These are phyloP conservation scores for Aureobasidium sp. DNA, from an alignment of 2,329 filamentous ascomycete genomes.

Conservation along the genomic window DNA sequence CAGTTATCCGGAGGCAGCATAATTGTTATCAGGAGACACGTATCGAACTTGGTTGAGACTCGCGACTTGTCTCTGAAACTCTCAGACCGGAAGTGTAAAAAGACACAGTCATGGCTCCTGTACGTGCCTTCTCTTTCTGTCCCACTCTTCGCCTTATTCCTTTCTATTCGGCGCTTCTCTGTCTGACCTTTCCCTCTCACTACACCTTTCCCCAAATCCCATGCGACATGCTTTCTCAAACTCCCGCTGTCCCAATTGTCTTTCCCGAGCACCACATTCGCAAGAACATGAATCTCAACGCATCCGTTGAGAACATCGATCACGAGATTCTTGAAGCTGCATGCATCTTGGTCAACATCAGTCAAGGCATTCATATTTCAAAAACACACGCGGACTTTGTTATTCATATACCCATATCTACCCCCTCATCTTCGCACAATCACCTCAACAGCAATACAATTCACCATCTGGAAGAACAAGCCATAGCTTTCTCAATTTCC, in stretches of 20 bases:
- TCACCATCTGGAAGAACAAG: neutral
- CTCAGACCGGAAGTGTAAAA: neutral
- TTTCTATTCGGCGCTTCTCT: constrained; percentile 8
- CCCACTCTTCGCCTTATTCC: constrained; percentile 12
- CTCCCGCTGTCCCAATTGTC: neutral
- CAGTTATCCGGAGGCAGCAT: neutral
- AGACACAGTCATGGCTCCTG: constrained; percentile 14
- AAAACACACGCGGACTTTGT: neutral
- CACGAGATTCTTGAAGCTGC: constrained; percentile 7
- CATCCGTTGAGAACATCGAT: neutral
- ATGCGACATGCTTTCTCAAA: neutral
- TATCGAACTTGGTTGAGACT: neutral
- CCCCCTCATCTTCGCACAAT: neutral
- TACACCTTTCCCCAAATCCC: neutral
- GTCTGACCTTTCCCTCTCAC: neutral
- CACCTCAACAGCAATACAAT: neutral
- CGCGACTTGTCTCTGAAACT: neutral
- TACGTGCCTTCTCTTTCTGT: constrained; percentile 13
- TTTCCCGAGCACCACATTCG: neutral
- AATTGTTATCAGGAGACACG: neutral
- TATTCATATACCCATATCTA: neutral
- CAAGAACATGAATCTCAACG: constrained; percentile 1
- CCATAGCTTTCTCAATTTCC: neutral
- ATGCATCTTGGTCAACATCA: constrained; percentile 4
- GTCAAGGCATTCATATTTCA: neutral